Evolutionary conservation across 768 basidiomycete genomes (phyloP).

Genomic region (Trametes cingulata): DNA sequence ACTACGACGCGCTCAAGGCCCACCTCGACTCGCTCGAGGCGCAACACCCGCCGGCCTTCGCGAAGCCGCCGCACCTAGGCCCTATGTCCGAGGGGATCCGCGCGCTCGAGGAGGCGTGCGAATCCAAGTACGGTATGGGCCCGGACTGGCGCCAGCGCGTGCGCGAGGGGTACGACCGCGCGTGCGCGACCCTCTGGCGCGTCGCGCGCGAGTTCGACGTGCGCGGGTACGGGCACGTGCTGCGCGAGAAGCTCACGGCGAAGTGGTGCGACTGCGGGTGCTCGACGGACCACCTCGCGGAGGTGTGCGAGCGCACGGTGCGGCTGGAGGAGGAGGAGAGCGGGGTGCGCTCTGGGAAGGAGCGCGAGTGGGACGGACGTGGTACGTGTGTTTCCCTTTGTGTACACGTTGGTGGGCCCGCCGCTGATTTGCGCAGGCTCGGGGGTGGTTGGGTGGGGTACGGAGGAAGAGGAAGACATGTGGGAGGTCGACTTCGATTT

Average conservation of each 20-base stretch:
- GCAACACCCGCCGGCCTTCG: constrained; percentile 54
- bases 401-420: not conserved
- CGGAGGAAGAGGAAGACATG: constrained; percentile 73
- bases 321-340: constrained; percentile 67
- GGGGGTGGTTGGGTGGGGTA: constrained; percentile 73
- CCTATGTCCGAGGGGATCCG: constrained; percentile 58
- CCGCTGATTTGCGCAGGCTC: constrained; percentile 36
- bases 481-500: constrained; percentile 76
- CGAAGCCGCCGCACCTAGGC: constrained; percentile 67
- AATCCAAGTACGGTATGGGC: constrained; percentile 50
- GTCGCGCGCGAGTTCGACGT: constrained; percentile 73
- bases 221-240: constrained; percentile 65
- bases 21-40: constrained; percentile 65
- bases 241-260: constrained; percentile 68
- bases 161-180: constrained; percentile 62
- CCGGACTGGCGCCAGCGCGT: constrained; percentile 61
- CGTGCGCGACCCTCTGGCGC: constrained; percentile 66
- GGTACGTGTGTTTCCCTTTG: constrained; percentile 37
- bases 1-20: constrained; percentile 56
- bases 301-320: constrained; percentile 75
- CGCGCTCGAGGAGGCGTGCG: constrained; percentile 66
- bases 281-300: constrained; percentile 75
- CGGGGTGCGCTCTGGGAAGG: constrained; percentile 60
- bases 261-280: constrained; percentile 86
- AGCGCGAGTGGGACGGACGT: constrained; percentile 76